These are phyloP conservation scores for Litchi chinensis DNA, from an alignment of 345 rosid species.

Conservation along the genomic window DNA sequence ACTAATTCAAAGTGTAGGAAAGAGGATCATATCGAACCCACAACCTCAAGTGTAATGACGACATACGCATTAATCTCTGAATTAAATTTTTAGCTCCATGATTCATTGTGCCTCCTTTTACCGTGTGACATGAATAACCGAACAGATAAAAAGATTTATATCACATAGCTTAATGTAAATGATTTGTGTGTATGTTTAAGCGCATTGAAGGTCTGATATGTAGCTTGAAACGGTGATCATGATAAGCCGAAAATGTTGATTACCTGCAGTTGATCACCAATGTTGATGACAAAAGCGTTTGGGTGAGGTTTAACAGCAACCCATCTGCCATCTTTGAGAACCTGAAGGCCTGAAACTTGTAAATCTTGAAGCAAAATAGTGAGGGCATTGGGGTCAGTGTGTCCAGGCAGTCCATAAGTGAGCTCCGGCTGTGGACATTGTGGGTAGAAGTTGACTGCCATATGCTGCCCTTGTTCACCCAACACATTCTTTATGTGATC, in stretches of 20 bases:
- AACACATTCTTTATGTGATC: constrained; percentile 44
- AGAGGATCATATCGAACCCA: too few species aligned
- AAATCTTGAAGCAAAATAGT: constrained; percentile 87
- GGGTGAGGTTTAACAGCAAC: constrained; percentile 79
- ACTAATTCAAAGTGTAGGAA: too few species aligned
- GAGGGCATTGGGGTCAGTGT: constrained; percentile 89
- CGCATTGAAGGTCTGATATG: too few species aligned
- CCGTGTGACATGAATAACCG: too few species aligned
- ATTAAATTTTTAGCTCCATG: too few species aligned
- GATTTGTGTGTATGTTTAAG: too few species aligned
- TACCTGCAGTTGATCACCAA: constrained; percentile 93
- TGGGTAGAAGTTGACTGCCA: constrained; percentile 92
- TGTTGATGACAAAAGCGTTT: constrained; percentile 76
- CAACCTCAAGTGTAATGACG: too few species aligned
- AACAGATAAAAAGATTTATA: too few species aligned
- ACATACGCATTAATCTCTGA: too few species aligned
- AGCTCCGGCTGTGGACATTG: constrained; percentile 92
- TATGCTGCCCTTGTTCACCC: constrained; percentile 95
- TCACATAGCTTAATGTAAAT: too few species aligned
- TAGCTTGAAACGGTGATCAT: too few species aligned
- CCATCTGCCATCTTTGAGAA: constrained; percentile 76
- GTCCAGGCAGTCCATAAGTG: constrained; percentile 86
- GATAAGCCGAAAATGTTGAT: not conserved
- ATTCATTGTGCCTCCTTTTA: too few species aligned
- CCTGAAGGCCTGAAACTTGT: constrained; percentile 79